A percentile compares a stretch with the other conserved stretches of the same genome.
Conservation (phyloP, 495 filamentous ascomycete genomes). For the Tuber aestivum region DNA sequence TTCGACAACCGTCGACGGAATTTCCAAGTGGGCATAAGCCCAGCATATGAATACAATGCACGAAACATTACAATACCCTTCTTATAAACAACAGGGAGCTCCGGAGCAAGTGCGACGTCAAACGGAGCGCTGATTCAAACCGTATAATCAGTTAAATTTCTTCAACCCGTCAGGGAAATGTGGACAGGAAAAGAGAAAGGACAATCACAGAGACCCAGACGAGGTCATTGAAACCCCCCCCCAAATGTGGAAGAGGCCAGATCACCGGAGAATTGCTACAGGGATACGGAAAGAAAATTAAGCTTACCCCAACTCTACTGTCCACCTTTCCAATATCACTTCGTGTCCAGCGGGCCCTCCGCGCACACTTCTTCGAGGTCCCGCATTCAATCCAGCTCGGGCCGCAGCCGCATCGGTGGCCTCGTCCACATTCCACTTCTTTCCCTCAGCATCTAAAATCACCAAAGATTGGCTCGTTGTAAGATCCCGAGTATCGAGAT, state of each 20-base stretch:
- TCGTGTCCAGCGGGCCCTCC: slow-evolving; percentile 50
- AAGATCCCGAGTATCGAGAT: slow-evolving; percentile 71
- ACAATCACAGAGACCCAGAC: neutral
- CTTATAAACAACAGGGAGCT: slow-evolving; percentile 86
- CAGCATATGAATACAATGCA: slow-evolving; percentile 77
- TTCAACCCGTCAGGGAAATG: neutral
- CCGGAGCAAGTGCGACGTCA: slow-evolving; percentile 39
- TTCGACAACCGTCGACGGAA: slow-evolving; percentile 69
- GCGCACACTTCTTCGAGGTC: slow-evolving; percentile 52
- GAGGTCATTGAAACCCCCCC: neutral
- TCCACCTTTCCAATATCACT: slow-evolving; percentile 87
- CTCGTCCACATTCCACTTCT: slow-evolving; percentile 86
- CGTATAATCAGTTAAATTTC: slow-evolving; percentile 9
- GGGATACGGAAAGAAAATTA: slow-evolving; percentile 5
- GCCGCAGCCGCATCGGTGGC: slow-evolving; percentile 61
- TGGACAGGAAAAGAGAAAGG: slow-evolving; percentile 7
- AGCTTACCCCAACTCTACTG: slow-evolving; percentile 59
- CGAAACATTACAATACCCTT: slow-evolving; percentile 90
- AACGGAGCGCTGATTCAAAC: slow-evolving; percentile 25
- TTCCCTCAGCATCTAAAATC: slow-evolving; percentile 77
- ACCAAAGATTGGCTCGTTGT: slow-evolving; percentile 82
- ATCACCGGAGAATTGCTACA: neutral
- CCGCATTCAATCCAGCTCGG: slow-evolving; percentile 42
- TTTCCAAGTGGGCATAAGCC: slow-evolving; percentile 82
- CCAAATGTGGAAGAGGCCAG: neutral